These are phyloP conservation scores for Plantago lanceolata DNA, from an alignment of 305 asterid genomes.

Conservation along the genomic window DNA sequence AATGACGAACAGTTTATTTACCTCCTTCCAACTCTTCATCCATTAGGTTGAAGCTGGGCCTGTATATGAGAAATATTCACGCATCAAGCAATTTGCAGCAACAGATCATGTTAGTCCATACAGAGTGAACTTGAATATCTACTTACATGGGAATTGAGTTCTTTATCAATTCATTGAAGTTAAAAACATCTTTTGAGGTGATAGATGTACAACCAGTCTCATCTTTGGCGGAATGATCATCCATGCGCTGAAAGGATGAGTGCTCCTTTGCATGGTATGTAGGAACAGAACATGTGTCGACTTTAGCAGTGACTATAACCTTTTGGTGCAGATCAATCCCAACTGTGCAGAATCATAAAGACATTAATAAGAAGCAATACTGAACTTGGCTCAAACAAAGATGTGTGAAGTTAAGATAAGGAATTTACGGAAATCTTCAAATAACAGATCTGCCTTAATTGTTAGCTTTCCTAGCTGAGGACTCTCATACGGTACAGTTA, in stretches of 20 bases:
- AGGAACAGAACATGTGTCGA: conserved; percentile 27
- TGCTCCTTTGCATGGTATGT: conserved; percentile 38
- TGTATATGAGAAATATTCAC: conserved; percentile 35
- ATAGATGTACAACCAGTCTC: conserved; percentile 32
- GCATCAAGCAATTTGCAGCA: not conserved
- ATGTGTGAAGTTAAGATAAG: conserved; percentile 14
- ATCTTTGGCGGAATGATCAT: conserved; percentile 34
- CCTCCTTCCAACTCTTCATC: conserved; percentile 74
- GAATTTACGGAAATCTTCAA: conserved; percentile 67
- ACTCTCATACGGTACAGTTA: conserved; percentile 49
- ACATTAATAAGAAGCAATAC: conserved; percentile 23
- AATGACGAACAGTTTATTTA: conserved; percentile 29
- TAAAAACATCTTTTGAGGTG: conserved; percentile 30
- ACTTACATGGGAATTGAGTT: conserved; percentile 53
- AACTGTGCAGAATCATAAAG: conserved; percentile 50
- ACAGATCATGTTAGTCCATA: not conserved
- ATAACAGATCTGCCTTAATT: conserved; percentile 76
- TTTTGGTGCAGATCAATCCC: conserved; percentile 86
- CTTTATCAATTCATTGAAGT: conserved; percentile 35
- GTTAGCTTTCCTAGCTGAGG: conserved; percentile 76
- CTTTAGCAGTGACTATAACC: conserved; percentile 54
- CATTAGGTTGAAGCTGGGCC: conserved; percentile 91
- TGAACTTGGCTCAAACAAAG: conserved; percentile 10
- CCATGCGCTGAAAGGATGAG: conserved; percentile 41
- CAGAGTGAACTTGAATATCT: not conserved